Percentiles rank a stretch among this genome's conserved stretches.
These are phyloP conservation scores for Candida namnaoensis DNA, from an alignment of 805 yeast genomes.

Conservation along the genomic window DNA sequence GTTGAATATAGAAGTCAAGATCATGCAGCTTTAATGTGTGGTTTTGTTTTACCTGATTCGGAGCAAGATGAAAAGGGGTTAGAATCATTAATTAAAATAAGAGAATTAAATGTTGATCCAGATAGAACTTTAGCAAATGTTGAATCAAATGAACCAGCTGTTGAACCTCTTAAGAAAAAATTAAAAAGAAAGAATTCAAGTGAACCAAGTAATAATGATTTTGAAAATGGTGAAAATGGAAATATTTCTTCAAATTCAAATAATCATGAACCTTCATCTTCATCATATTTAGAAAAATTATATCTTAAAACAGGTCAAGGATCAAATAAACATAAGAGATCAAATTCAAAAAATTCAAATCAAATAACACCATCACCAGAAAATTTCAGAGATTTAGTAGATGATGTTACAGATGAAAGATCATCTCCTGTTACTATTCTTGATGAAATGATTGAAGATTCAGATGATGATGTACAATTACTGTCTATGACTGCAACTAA, in stretches of 20 bases:
- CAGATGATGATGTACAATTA: slow-evolving; percentile 1
- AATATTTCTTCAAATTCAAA: neutral
- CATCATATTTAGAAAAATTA: slow-evolving; percentile 9
- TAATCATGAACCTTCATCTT: neutral
- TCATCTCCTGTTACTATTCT: neutral
- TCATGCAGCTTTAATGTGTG: slow-evolving; percentile 64
- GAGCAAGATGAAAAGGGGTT: slow-evolving; percentile 52
- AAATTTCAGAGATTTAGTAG: slow-evolving; percentile 11
- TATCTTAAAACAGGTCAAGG: slow-evolving; percentile 1
- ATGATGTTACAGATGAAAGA: slow-evolving; percentile 10
- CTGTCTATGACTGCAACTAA: neutral
- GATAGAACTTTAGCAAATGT: slow-evolving; percentile 26
- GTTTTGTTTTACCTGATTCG: slow-evolving; percentile 39
- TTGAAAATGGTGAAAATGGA: neutral
- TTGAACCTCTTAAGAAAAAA: slow-evolving; percentile 11
- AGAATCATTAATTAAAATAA: slow-evolving; percentile 25
- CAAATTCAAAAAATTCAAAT: neutral
- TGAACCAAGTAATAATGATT: too few relatives aligned
- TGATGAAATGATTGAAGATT: slow-evolving; percentile 2
- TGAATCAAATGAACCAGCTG: slow-evolving; percentile 2
- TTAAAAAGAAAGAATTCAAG: slow-evolving; percentile 2
- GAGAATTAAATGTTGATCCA: slow-evolving; percentile 30
- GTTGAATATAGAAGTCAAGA: slow-evolving; percentile 65
- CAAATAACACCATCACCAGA: neutral
- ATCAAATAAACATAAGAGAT: neutral